phyloP scores from a whole-genome alignment of 2,329 filamentous ascomycete genomes.

The Sporothrix pallida region DNA sequence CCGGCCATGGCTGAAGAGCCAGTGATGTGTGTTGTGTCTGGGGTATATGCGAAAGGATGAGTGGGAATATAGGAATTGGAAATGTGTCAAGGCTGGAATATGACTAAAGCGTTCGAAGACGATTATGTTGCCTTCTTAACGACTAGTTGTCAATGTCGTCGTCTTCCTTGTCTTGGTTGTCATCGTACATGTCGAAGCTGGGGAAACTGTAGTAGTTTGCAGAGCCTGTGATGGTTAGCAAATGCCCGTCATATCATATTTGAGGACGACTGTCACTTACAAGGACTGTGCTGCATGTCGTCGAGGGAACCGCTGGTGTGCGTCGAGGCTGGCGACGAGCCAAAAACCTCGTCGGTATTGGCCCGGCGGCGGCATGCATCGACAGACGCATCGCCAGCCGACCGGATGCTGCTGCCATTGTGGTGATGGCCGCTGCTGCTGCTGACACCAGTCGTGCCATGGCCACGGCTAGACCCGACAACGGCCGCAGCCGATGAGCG shows the following conservation, averaged over 20 bases:
- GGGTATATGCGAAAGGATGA: conserved; percentile 5
- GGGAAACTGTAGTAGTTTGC: conserved; percentile 75
- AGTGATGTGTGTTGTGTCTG: not conserved
- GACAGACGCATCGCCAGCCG: not conserved
- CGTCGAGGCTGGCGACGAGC: conserved; percentile 38
- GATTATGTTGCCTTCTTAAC: not conserved
- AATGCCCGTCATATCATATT: not conserved
- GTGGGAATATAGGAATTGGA: not conserved
- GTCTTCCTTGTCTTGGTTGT: conserved; percentile 52
- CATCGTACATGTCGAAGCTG: conserved; percentile 71
- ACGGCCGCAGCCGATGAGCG: conserved; percentile 19
- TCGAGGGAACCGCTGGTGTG: conserved; percentile 42
- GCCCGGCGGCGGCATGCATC: conserved; percentile 16
- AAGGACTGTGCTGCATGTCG: conserved; percentile 39
- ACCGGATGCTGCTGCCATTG: conserved; percentile 12
- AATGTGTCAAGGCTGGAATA: too few species aligned
- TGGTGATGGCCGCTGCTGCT: not conserved
- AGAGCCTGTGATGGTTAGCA: conserved; percentile 42
- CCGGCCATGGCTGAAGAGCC: conserved; percentile 1
- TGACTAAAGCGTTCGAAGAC: too few species aligned
- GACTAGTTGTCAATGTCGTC: conserved; percentile 40
- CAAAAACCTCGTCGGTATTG: conserved; percentile 35
- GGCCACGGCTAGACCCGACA: not conserved
- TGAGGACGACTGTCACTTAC: not conserved
- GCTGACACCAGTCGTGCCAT: not conserved